Conservation (phyloP, 768 basidiomycete species). For the Dacryopinax spathularia region DNA sequence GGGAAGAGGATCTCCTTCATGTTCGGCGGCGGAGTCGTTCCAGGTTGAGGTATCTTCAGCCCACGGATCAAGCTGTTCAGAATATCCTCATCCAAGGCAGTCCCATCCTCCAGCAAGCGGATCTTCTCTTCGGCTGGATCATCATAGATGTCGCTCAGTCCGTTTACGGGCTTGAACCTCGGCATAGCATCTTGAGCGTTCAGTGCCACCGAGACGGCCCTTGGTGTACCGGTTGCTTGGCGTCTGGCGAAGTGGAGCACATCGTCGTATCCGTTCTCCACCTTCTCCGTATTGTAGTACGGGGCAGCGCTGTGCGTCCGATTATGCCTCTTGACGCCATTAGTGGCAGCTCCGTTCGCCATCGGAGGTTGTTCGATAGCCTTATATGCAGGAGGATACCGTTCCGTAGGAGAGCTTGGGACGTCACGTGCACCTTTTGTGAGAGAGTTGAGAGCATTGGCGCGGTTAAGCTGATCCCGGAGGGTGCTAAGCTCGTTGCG, state of each 20-base stretch:
- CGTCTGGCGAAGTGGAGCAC: constrained; percentile 63
- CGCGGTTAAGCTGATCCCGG: constrained; percentile 88
- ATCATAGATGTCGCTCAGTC: constrained; percentile 63
- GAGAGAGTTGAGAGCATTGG: constrained; percentile 81
- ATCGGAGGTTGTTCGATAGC: constrained; percentile 27
- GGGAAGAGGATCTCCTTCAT: constrained; percentile 98
- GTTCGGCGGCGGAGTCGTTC: constrained; percentile 76
- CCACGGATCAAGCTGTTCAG: constrained; percentile 78
- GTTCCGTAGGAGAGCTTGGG: constrained; percentile 59
- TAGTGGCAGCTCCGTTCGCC: constrained; percentile 19
- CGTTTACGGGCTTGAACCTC: constrained; percentile 46
- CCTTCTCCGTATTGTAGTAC: constrained; percentile 44
- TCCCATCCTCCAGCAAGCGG: constrained; percentile 76
- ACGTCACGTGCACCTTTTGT: constrained; percentile 59
- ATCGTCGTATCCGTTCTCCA: constrained; percentile 51
- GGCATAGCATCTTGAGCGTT: constrained; percentile 65
- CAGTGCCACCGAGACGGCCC: constrained; percentile 80
- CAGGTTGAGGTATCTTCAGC: constrained; percentile 84
- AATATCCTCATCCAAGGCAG: constrained; percentile 84
- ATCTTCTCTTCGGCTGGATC: constrained; percentile 94
- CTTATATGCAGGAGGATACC: constrained; percentile 64
- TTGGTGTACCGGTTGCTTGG: constrained; percentile 49
- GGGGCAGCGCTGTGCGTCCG: constrained; percentile 79
- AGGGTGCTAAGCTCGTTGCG: constrained; percentile 85
- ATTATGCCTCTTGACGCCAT: constrained; percentile 42